phyloP scores from a whole-genome alignment of 2,329 filamentous ascomycete genomes.

The Alternaria triticimaculans region DNA sequence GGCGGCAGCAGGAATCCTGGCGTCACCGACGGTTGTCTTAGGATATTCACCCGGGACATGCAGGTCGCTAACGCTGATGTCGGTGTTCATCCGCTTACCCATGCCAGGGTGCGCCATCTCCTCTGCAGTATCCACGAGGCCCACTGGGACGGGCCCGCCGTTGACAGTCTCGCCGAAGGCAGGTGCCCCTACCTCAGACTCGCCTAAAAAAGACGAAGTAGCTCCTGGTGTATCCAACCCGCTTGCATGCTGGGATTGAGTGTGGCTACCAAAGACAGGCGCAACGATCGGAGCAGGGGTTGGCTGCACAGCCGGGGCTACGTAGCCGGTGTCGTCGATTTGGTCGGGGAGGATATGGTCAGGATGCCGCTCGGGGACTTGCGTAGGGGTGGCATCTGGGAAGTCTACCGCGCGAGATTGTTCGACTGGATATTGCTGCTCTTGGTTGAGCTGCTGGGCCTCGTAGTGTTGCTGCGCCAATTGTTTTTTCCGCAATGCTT shows the following conservation, averaged over 20 bases:
- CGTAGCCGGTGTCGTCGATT: slow-evolving; percentile 19
- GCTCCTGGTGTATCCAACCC: slow-evolving; percentile 23
- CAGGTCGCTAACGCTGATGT: slow-evolving; percentile 65
- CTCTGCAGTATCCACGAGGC: slow-evolving; percentile 21
- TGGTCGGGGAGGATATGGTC: slow-evolving; percentile 19
- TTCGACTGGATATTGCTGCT: slow-evolving; percentile 12
- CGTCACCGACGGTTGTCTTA: slow-evolving; percentile 8
- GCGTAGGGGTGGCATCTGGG: slow-evolving; percentile 7
- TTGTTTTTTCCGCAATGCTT: slow-evolving; percentile 43
- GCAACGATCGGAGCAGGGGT: slow-evolving; percentile 20
- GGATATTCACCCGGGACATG: slow-evolving; percentile 75
- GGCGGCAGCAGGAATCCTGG: background rate
- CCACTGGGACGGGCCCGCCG: slow-evolving; percentile 37
- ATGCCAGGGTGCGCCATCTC: slow-evolving; percentile 56
- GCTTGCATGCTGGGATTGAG: slow-evolving; percentile 16
- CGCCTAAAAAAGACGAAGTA: slow-evolving; percentile 42
- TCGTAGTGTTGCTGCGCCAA: slow-evolving; percentile 34
- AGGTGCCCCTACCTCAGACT: slow-evolving; percentile 35
- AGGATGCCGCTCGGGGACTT: slow-evolving; percentile 20
- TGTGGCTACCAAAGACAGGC: slow-evolving; percentile 8
- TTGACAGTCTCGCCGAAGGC: slow-evolving; percentile 34
- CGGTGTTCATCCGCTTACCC: slow-evolving; percentile 52
- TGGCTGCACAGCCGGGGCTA: slow-evolving; percentile 3
- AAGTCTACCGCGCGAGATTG: slow-evolving; percentile 2
- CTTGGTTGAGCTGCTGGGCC: slow-evolving; percentile 28